Evolutionary conservation across 192 early-diverging fungal species (phyloP).

Genomic region (Coemansia pectinata): DNA sequence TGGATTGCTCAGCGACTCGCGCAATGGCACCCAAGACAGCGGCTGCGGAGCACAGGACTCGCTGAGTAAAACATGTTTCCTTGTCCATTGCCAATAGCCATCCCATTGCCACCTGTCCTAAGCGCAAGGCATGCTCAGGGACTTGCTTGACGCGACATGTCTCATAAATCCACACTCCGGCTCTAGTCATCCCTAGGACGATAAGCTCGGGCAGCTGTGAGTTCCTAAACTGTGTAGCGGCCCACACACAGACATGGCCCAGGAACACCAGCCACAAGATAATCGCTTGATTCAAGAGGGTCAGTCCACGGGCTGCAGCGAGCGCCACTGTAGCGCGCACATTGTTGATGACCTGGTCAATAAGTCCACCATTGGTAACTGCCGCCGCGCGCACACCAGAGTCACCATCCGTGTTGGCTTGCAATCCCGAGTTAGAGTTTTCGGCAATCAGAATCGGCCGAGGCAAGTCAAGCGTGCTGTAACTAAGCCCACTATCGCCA

Average conservation of each 20-base stretch:
- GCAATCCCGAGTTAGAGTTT: background rate
- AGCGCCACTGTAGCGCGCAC: conserved; percentile 7
- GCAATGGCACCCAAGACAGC: conserved; percentile 32
- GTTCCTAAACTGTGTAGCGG: conserved; percentile 29
- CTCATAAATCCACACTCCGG: conserved; percentile 5
- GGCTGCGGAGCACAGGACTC: conserved; percentile 24
- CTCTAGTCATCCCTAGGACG: conserved; percentile 2
- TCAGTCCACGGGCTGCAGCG: conserved; percentile 6
- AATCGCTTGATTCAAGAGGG: conserved; percentile 16
- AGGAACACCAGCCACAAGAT: conserved; percentile 36
- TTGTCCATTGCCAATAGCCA: conserved; percentile 33
- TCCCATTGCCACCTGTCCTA: background rate
- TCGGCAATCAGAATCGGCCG: background rate
- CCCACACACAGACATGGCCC: conserved; percentile 35
- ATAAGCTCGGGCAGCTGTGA: conserved; percentile 29
- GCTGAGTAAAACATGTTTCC: conserved; percentile 25
- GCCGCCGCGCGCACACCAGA: background rate
- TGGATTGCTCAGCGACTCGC: conserved; percentile 21
- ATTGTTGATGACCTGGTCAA: background rate
- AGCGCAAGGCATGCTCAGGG: conserved; percentile 5
- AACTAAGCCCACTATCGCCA: background rate
- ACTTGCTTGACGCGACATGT: conserved; percentile 2
- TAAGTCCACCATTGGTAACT: background rate
- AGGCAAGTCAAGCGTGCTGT: background rate
- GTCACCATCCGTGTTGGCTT: background rate